phyloP scores from a whole-genome alignment of 192 early-diverging fungal genomes.

The Globomyces pollinis-pini region DNA sequence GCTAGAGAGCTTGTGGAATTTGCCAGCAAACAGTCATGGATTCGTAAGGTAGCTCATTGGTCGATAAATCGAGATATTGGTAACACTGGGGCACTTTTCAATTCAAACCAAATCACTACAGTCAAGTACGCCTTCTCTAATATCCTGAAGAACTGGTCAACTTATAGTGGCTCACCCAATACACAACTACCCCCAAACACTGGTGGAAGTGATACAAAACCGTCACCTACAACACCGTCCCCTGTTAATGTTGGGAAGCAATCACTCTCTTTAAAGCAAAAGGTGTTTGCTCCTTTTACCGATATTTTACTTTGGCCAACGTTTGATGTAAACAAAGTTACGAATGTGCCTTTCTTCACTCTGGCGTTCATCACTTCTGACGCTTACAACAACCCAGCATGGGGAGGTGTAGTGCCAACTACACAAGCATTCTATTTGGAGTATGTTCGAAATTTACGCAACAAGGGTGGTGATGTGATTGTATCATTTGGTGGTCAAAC shows the following conservation, averaged over 20 bases:
- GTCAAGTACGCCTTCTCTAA: slow-evolving; percentile 19
- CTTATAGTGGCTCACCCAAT: no score
- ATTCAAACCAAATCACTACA: slow-evolving; percentile 14
- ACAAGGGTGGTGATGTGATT: slow-evolving; percentile 36
- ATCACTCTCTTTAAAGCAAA: not conserved
- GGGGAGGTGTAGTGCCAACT: not conserved
- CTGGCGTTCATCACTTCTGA: slow-evolving; percentile 35
- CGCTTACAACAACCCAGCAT: slow-evolving; percentile 16
- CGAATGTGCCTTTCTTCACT: slow-evolving; percentile 12
- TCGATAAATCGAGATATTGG: slow-evolving; percentile 17
- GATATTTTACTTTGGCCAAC: slow-evolving; percentile 27
- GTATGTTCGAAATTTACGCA: slow-evolving; percentile 15
- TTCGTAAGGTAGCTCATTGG: slow-evolving; percentile 18
- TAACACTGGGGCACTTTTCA: slow-evolving; percentile 10
- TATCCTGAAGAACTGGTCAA: slow-evolving; percentile 10
- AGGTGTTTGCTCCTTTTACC: slow-evolving; percentile 34
- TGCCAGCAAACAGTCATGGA: slow-evolving; percentile 9
- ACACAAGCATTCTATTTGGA: not conserved
- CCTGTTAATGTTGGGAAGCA: no score
- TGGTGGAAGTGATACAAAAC: no score
- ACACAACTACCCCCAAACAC: no score
- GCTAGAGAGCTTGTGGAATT: slow-evolving; percentile 19
- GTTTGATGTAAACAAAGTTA: slow-evolving; percentile 25
- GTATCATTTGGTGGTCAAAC: slow-evolving; percentile 38
- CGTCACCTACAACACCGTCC: no score